Evolutionary conservation across 805 yeast species (phyloP), one percentile per base, ranked within the genome.

Genomic region (Kazachstania bromeliacearum): DNA sequence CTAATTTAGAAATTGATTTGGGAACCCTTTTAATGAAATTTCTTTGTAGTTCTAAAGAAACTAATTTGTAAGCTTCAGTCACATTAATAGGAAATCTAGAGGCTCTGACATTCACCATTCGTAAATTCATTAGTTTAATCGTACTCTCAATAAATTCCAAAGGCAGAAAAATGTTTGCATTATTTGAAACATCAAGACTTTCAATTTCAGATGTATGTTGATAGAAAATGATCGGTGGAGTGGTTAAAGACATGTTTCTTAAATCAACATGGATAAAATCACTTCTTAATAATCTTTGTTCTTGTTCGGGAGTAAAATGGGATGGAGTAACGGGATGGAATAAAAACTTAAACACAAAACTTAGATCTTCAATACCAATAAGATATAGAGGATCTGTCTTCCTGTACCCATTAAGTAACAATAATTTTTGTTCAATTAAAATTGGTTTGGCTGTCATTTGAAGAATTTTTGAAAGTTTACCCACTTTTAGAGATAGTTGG

Each of bases 161-260:
- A 0, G 96, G 94, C 23, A 88, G 64, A 40, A 77, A 75, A 36
- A 89, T 79, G 13, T 94, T 81, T 4, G 95, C 94, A 54, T 88
- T 88, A 43, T 80, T 75, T 2, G 94, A 81, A 7, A 85, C 85
- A 57, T 88, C 89, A 42, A 88, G 66, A 42, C 78, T 70, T 47
- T 81, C 82, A 39, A 88, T 85, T 43, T 84, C 89, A 38, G 79
- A 72, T 0, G 95, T 83, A 41, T 76, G 83, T 46, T 76, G 82
- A 53, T 80, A 85, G 43, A 88, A 73, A 20, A 81, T 70, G 36
- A 85, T 80, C 0, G 96, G 96, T 6, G 89, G 82, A 14, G 85
- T 84, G 43, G 84, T 85, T 38, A 88, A 64, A 47, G 81, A 79
- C 64, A 81, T 70, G 37, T 81, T 74, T 26, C 77, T 71, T 42